phyloP scores from a whole-genome alignment of 2,329 filamentous ascomycete species.

The Calonectria hongkongensis region DNA sequence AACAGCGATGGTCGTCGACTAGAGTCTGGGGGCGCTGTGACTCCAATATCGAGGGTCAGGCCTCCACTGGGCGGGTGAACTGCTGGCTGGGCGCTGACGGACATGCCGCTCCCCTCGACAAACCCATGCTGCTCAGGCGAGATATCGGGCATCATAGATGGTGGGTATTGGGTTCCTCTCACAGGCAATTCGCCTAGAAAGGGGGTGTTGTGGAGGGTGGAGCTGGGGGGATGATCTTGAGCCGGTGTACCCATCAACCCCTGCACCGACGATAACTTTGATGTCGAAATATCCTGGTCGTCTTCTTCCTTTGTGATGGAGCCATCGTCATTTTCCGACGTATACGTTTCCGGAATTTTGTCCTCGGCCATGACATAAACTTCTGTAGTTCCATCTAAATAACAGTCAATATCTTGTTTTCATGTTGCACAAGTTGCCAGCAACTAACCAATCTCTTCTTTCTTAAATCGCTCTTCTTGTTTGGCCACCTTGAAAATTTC shows the following conservation, averaged over 20 bases:
- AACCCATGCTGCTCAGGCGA: slow-evolving; percentile 64
- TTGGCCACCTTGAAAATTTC: slow-evolving; percentile 78
- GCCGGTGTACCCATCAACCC: slow-evolving; percentile 60
- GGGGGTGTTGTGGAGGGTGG: slow-evolving; percentile 57
- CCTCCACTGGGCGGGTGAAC: slow-evolving; percentile 59
- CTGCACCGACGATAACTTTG: slow-evolving; percentile 59
- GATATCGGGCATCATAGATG: slow-evolving; percentile 66
- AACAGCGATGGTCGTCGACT: slow-evolving; percentile 68
- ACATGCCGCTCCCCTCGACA: slow-evolving; percentile 61
- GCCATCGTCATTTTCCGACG: slow-evolving; percentile 68
- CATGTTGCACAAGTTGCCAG: background rate
- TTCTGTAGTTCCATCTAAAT: slow-evolving; percentile 67
- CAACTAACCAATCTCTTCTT: slow-evolving; percentile 73
- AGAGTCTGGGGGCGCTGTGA: slow-evolving; percentile 65
- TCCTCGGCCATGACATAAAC: slow-evolving; percentile 73
- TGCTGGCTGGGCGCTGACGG: slow-evolving; percentile 58
- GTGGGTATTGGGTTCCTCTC: slow-evolving; percentile 63
- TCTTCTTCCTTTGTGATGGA: slow-evolving; percentile 67
- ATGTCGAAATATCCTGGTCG: slow-evolving; percentile 61
- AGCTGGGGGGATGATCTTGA: slow-evolving; percentile 61
- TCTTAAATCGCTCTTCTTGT: slow-evolving; percentile 73
- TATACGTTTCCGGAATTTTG: slow-evolving; percentile 68
- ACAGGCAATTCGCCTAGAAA: slow-evolving; percentile 68
- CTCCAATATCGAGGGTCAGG: slow-evolving; percentile 67
- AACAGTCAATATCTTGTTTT: slow-evolving; percentile 9